Conservation (phyloP, 768 basidiomycete species). For the Russula emetica region DNA sequence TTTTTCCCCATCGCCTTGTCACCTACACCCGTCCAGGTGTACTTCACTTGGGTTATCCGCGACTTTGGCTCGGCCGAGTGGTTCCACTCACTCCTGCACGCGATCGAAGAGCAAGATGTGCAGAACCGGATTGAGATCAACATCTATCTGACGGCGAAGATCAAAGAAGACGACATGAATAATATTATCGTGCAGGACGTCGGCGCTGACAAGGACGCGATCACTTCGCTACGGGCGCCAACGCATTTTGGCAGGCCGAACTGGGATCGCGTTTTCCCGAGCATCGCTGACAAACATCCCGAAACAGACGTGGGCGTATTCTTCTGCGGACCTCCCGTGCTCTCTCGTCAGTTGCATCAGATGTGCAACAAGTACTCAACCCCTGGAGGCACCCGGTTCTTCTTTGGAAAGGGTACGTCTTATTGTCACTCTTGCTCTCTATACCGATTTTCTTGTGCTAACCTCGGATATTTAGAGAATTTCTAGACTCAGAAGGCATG, state of each 20-base stretch:
- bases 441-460: background rate
- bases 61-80: constrained; percentile 87
- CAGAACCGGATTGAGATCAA: constrained; percentile 87
- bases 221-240: constrained; percentile 83
- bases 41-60: constrained; percentile 94
- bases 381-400: constrained; percentile 76
- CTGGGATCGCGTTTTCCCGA: constrained; percentile 70
- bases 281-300: constrained; percentile 76
- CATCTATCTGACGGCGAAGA: constrained; percentile 87
- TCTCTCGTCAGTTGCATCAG: constrained; percentile 67
- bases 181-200: constrained; percentile 94
- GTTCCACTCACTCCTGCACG: constrained; percentile 91
- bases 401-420: constrained; percentile 76
- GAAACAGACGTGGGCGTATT: constrained; percentile 91
- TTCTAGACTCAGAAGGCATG: constrained; percentile 3
- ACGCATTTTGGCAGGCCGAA: constrained; percentile 93
- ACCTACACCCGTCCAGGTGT: constrained; percentile 42
- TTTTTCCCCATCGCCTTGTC: background rate
- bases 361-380: constrained; percentile 85
- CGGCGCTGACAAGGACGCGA: constrained; percentile 87
- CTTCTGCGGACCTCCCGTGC: constrained; percentile 79
- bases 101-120: constrained; percentile 89
- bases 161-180: constrained; percentile 90
- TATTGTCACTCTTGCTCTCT: background rate
- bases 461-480: constrained; percentile 12